phyloP scores from a whole-genome alignment of 495 filamentous ascomycete genomes.

The Staphylotrichum tortipilum region DNA sequence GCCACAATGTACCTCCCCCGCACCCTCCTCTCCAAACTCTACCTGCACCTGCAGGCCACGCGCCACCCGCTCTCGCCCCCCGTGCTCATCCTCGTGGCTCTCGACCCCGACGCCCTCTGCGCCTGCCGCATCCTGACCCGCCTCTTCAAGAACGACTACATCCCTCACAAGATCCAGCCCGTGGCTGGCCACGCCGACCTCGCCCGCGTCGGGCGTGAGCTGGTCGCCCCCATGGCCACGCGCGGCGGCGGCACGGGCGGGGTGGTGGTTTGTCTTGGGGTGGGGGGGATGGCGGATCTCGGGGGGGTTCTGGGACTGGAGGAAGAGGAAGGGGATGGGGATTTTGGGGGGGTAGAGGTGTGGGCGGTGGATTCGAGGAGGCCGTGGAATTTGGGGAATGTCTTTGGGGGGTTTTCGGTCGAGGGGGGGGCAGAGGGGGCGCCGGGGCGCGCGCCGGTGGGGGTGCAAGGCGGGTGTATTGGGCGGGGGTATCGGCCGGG shows the following conservation, averaged over 20 bases:
- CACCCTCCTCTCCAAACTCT: constrained; percentile 77
- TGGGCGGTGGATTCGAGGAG: constrained; percentile 89
- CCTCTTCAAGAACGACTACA: constrained; percentile 90
- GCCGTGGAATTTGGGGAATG: constrained; percentile 91
- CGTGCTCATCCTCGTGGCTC: constrained; percentile 84
- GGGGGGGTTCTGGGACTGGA: constrained; percentile 62
- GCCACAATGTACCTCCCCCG: constrained; percentile 89
- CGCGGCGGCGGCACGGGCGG: constrained; percentile 72
- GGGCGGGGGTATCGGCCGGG: constrained; percentile 62
- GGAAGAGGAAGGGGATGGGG: constrained; percentile 45
- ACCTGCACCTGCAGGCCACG: constrained; percentile 72
- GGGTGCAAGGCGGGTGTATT: constrained; percentile 58
- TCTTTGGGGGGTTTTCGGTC: constrained; percentile 65
- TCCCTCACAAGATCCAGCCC: constrained; percentile 95
- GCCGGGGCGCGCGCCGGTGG: constrained; percentile 34
- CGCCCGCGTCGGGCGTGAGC: constrained; percentile 60
- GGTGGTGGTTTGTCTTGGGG: constrained; percentile 83
- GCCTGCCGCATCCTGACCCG: constrained; percentile 88
- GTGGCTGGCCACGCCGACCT: constrained; percentile 90
- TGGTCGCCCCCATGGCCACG: constrained; percentile 75
- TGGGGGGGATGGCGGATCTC: constrained; percentile 84
- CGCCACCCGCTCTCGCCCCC: constrained; percentile 78
- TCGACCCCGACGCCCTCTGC: constrained; percentile 93
- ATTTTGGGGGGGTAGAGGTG: constrained; percentile 67
- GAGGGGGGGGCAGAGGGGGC: constrained; percentile 41